phyloP scores from a whole-genome alignment of 148 eudicot species.

The Rhododendron griersonianum region DNA sequence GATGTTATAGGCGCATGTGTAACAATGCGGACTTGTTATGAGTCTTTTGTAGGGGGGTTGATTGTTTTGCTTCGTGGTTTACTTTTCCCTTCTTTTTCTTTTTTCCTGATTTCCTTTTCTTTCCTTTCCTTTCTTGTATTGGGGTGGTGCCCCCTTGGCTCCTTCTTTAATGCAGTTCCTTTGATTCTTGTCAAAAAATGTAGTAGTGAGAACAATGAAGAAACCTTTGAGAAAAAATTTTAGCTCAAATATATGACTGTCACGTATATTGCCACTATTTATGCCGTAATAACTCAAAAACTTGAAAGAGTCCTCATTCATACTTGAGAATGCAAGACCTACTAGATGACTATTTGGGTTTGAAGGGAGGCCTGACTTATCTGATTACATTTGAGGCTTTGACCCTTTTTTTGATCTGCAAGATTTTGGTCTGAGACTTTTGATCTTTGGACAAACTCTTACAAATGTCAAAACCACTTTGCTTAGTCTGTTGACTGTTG shows the following conservation, averaged over 20 bases:
- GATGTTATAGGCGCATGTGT: background rate
- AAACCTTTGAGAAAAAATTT: background rate
- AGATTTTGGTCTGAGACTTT: background rate
- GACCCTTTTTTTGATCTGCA: background rate
- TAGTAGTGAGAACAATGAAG: background rate
- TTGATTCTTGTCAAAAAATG: background rate
- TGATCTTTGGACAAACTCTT: background rate
- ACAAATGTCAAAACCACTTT: background rate
- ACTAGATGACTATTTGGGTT: background rate
- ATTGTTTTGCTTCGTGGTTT: background rate
- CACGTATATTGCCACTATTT: background rate
- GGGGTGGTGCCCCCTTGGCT: background rate
- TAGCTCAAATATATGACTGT: background rate
- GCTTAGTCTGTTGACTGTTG: background rate
- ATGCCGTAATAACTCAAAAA: background rate
- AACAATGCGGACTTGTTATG: background rate
- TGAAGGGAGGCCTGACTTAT: background rate
- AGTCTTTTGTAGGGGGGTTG: background rate
- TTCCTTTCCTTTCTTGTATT: background rate
- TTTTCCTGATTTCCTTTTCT: background rate
- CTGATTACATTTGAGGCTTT: background rate
- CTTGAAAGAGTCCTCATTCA: background rate
- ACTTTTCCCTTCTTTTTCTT: background rate
- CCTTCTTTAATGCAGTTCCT: background rate
- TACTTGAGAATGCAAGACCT: constrained; percentile 3